Conservation (phyloP, 1,284 basidiomycete genomes). For the Pyrrhoderma noxium region DNA sequence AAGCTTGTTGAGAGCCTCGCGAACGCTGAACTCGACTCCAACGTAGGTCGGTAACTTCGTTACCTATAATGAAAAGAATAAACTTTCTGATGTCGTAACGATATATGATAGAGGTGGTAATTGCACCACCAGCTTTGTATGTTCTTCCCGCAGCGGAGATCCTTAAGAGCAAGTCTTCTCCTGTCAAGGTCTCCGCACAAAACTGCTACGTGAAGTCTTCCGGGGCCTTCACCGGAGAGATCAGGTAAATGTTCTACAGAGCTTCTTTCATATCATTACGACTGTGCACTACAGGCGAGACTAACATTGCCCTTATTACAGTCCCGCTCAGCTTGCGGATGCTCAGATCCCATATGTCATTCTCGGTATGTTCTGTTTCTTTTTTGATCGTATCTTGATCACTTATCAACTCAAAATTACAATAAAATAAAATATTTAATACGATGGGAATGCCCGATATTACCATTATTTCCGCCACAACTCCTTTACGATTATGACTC, state of each 20-base stretch:
- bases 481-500: neutral
- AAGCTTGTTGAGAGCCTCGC: conserved; percentile 66
- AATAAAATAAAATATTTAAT: no score
- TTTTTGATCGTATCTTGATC: no score
- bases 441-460: no score
- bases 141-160: conserved; percentile 59
- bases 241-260: conserved; percentile 52
- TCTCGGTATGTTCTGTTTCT: conserved; percentile 50
- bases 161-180: conserved; percentile 49
- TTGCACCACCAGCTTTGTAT: conserved; percentile 88
- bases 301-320: conserved; percentile 24
- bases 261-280: no score
- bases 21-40: conserved; percentile 65
- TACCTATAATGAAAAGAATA: neutral
- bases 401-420: no score
- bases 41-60: conserved; percentile 49
- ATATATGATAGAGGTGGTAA: conserved; percentile 69
- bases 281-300: no score
- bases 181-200: conserved; percentile 81
- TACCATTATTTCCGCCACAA: no score
- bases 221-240: conserved; percentile 95
- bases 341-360: conserved; percentile 89
- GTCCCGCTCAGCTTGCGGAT: conserved; percentile 79
- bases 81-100: neutral
- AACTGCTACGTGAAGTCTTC: conserved; percentile 82